Base-by-base conservation (phyloP, 441 rosid genomes). In the Aquilaria agallochum region DNA sequence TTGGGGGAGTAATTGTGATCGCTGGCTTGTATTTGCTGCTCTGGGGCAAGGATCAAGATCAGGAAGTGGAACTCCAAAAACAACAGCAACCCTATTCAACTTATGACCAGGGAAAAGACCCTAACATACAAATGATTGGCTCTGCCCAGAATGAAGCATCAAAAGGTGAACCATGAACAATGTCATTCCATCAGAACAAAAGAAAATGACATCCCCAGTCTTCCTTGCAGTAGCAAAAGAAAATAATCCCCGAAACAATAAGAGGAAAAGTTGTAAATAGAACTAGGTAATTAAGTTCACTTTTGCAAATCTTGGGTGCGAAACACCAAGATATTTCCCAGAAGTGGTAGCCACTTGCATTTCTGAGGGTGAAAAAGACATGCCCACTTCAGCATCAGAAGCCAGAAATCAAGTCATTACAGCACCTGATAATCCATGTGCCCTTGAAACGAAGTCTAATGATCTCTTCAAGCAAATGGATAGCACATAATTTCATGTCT, bases 1-100 rank as follows among this genome's bases (percentile, higher is more conserved):
- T 85, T 27, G 91, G 91, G 31, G 89, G 80, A 55, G 68, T 60
- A 31, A 31, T 75, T 59, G 88, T 78, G 46, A 80, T 85, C 13
- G 8, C 67, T 48, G 91, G 89, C 53, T 58, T 88, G 45, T 85
- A 88, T 69, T 52, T 85, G 74, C 80, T 88, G 62, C 53, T 83
- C 20, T 85, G 91, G 95, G 95, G 89, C 33, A 85, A 85, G 72
- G 89, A 80, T 55, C 78, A 57, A 9, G 87, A 75, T 36, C 48
- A 46, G 51, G 54, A 60, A 46, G 67, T 32, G 67, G 36, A 2
- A 34, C 11, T 10, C 12, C 53, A 58, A 11, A 48, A 30, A 56
- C 68, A 59, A 27, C 70, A 65, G 54, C 65, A 57, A 51, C 52
- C 63, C 31, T 34, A 8, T 48, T 58, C 54, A 0, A 27, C 55